Base-by-base conservation (phyloP, 768 basidiomycete species). In the Mycena vulgaris region DNA sequence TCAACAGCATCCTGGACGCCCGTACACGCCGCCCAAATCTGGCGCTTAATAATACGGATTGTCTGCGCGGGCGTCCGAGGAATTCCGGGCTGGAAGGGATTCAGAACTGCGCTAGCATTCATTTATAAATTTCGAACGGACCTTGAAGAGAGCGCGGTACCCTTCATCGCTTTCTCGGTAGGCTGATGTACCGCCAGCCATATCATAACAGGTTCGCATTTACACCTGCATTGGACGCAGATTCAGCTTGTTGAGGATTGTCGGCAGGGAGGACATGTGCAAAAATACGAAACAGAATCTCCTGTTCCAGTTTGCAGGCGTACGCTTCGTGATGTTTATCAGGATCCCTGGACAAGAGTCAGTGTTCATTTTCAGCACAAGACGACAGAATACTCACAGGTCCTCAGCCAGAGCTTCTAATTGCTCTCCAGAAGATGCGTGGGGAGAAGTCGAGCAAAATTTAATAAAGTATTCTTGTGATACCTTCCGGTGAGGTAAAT, bases 191-290 rank as follows among this genome's bases (percentile, higher is more conserved):
- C 80, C 81, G 17, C 80, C 81, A 5, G 68, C 48, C 5, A 35
- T 14, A 56, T 79, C 80, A 8, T 37, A 39, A 0, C 14, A 63
- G 56, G 37, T 78, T 78, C 19, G 64, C 70, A 13, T 75, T 68
- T 1, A 70, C 58, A 9, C 81, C 80, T 30, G 66, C 64, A 66
- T 79, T 73, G 0, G 77, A 80, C 14, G 76, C 64, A 0, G 66
- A 33, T 55, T 81, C 80, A 1, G 81, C 64, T 66, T 81, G 81
- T 63, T 80, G 78, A 0, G 81, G 80, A 63, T 82, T 82, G 60
- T 82, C 81, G 1, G 76, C 81, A 0, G 81, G 75, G 19, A 80
- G 59, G n/a, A 74, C 27, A 47, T 79, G 78, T 0, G 71, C 45
- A 61, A 67, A 57, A n/a, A 80, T 66, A n/a, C 75, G 74, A 48